Conservation (phyloP, 2,329 filamentous ascomycete species). For the Ophidiomyces ophidiicola region DNA sequence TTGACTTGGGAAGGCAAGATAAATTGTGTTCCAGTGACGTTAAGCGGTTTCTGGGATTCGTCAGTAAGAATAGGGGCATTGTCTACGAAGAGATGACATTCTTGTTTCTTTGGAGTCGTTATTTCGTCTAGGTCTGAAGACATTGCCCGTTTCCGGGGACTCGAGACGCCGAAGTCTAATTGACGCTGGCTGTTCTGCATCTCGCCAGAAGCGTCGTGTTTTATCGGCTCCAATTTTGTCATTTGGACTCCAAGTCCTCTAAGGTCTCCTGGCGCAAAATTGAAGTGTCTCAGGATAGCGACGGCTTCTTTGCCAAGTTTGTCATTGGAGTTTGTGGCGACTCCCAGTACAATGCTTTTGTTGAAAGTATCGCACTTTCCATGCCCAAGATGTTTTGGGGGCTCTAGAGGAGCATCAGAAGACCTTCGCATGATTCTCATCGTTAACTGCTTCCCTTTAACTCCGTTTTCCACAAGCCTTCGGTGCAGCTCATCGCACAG, state of each 20-base stretch:
- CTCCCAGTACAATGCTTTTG: constrained; percentile 70
- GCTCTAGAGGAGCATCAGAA: constrained; percentile 75
- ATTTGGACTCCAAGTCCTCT: constrained; percentile 85
- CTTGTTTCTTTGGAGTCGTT: constrained; percentile 31
- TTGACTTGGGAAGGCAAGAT: constrained; percentile 74
- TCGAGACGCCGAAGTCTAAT: constrained; percentile 53
- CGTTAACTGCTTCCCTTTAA: constrained; percentile 77
- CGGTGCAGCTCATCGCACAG: constrained; percentile 75
- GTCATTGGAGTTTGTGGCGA: constrained; percentile 65
- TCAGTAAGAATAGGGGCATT: constrained; percentile 26
- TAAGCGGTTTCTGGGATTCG: constrained; percentile 50
- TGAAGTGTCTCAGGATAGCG: constrained; percentile 68
- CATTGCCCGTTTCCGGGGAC: constrained; percentile 17
- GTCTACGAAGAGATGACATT: constrained; percentile 20
- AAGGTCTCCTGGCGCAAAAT: constrained; percentile 82
- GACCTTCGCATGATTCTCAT: constrained; percentile 91
- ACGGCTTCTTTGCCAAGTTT: constrained; percentile 69
- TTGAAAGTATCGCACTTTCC: constrained; percentile 92
- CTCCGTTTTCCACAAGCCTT: constrained; percentile 66
- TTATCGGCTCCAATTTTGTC: constrained; percentile 78
- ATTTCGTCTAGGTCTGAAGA: constrained; percentile 39
- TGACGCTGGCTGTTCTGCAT: constrained; percentile 66
- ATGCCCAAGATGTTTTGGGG: constrained; percentile 85
- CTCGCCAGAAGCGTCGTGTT: constrained; percentile 39
- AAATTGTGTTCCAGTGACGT: constrained; percentile 80